Base-by-base conservation (phyloP, 2,329 filamentous ascomycete species). In the Penicillium nordicum region DNA sequence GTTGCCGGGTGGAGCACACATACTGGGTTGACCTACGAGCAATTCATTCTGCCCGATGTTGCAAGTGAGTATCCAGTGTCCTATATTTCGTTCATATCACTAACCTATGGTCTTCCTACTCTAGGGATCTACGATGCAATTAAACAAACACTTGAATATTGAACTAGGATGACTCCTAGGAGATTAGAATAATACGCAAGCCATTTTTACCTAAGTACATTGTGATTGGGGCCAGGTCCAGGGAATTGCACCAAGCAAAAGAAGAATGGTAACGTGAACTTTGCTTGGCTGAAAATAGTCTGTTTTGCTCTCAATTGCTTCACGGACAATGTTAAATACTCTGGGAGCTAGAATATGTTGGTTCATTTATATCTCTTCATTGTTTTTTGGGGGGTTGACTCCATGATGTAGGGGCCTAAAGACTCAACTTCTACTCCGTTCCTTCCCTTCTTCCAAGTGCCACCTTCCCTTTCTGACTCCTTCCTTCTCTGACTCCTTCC, bases 1-100 rank as follows among this genome's bases (percentile, higher is more conserved):
- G 87, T 97, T 5, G 89, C 90, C 4, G 92, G 92, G n/a, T 96
- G 90, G 89, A 90, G 88, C 69, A 92, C 89, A 50, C 92, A 93
- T 71, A 87, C 86, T 32, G 88, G 90, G 0, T 74, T 97, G 68
- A 72, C 88, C 36, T 97, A 85, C 74, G 92, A 97, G 74, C 85
- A 82, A 69, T 90, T 90, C 62, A 87, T 92, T 69, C 79, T 95
- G 53, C 92, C 92, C 0, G 92, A 96, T 75, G 88, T 96, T 66
- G 84, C 89, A 14, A 86, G 92, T 95, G 78, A 86, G 90, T 88
- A 21, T 14, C 7, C n/a, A 44, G 18, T 40, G 3, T 18, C 12
- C 25, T 32, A n/a, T 25, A 16, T 12, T 27, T 16, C 6, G 21
- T 34, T 23, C 23, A 7, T 11, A 16, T 55, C 11, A 21, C 23